Base-by-base conservation (phyloP, 306 rosid species). In the Macrotyloma uniflorum region DNA sequence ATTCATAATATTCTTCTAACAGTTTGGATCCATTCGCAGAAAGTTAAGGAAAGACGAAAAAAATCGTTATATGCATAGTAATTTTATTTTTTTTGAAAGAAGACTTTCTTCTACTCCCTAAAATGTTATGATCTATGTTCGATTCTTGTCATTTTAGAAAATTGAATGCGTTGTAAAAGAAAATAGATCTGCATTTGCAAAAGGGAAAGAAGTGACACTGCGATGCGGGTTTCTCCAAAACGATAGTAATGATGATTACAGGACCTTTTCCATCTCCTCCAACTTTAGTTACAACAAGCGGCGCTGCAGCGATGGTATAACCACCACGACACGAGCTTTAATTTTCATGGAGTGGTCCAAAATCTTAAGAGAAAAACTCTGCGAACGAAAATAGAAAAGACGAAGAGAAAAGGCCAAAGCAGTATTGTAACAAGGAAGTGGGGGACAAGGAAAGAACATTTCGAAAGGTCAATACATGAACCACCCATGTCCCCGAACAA, bases 281-380 rank as follows among this genome's bases (percentile, higher is more conserved):
- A 61, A 61, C 5, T 9, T 58, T 30, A 16, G 67, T 6, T 62
- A 15, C 42, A 62, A 12, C 67, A 7, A 61, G 24, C 12, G 22
- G 13, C 3, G 18, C 42, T 32, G 42, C 43, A 61, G 23, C 67
- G 19, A 62, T 5, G 20, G 23, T 4, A 50, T 16, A 26, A 33
- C 43, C n/a, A 18, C 59, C 26, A 18, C 3, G 30, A 49, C n/a
- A n/a, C 2, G 28, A 47, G 10, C 23, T 35, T 53, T 40, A 12
- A 40, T 40, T 40, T 20, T 51, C 33, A 6, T 19, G 76, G 65
- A 72, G 76, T 72, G 35, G 76, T 51, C 76, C 65, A 35, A 72
- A 5, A 11, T 22, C 24, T 2, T 26, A 26, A 46, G 26, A 35
- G 42, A 23, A 51, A 38, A 23, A 66, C 1, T 36, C n/a, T 65